Percentiles rank a stretch among this genome's conserved stretches.
Evolutionary conservation across 257 asterid species (phyloP).

Genomic region (Apocynum venetum): DNA sequence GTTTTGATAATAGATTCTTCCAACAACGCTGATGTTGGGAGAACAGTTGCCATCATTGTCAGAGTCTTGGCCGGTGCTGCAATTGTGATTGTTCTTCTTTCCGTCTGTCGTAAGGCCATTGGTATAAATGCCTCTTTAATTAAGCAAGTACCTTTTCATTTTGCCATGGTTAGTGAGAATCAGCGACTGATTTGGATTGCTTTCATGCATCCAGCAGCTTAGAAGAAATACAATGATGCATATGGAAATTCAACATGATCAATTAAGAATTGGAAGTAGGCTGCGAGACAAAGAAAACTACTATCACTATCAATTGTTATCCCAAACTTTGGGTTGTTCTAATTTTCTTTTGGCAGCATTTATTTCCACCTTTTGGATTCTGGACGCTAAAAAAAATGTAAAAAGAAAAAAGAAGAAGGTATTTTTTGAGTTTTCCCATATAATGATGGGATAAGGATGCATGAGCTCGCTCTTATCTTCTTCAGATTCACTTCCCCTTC

Average conservation of each 20-base stretch:
- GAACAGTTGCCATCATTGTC: slow-evolving; percentile 70
- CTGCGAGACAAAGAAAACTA: neutral
- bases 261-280: neutral
- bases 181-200: no score
- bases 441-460: neutral
- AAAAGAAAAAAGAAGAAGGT: neutral
- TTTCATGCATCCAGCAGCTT: slow-evolving; percentile 1
- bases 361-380: neutral
- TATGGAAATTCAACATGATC: neutral
- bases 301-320: neutral
- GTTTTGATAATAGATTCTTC: slow-evolving; percentile 39
- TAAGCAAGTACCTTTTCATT: no score
- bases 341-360: neutral
- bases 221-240: neutral
- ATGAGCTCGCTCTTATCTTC: neutral
- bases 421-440: neutral
- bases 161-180: no score
- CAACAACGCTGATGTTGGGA: slow-evolving; percentile 54
- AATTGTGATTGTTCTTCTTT: slow-evolving; percentile 59
- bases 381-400: neutral
- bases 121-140: slow-evolving; percentile 20
- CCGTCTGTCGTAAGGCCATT: slow-evolving; percentile 56
- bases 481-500: neutral
- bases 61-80: slow-evolving; percentile 71
- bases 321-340: neutral